phyloP scores from a whole-genome alignment of 2,329 filamentous ascomycete genomes.

The Trematosphaeria pertusa region DNA sequence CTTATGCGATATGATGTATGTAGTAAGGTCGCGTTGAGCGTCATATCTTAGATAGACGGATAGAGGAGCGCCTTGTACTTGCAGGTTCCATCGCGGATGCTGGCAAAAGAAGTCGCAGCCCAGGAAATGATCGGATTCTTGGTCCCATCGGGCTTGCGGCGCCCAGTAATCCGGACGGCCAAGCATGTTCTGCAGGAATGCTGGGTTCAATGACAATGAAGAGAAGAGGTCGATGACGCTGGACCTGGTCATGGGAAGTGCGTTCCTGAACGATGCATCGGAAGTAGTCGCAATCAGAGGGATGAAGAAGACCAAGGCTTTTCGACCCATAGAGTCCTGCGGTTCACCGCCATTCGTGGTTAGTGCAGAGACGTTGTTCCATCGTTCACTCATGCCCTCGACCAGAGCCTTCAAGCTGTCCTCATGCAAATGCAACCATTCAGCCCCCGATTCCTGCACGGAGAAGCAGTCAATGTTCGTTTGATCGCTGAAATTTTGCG shows the following conservation, averaged over 20 bases:
- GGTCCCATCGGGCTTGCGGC: conserved; percentile 14
- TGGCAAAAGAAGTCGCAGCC: conserved; percentile 26
- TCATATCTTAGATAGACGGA: conserved; percentile 24
- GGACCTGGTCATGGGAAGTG: conserved; percentile 3
- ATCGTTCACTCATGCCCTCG: too few relatives aligned
- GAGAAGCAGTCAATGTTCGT: too few relatives aligned
- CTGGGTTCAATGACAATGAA: conserved; percentile 10
- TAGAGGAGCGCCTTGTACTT: conserved; percentile 21
- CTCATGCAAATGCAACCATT: too few relatives aligned
- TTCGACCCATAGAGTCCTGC: too few relatives aligned
- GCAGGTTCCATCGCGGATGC: conserved; percentile 23
- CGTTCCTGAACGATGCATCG: too few relatives aligned
- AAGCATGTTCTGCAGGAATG: conserved; percentile 15
- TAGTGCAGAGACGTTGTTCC: too few relatives aligned
- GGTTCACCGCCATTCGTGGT: too few relatives aligned
- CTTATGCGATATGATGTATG: conserved; percentile 19
- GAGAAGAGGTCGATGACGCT: conserved; percentile 14
- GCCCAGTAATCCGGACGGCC: conserved; percentile 22
- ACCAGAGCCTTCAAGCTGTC: not conserved
- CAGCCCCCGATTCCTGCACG: too few relatives aligned
- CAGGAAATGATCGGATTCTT: conserved; percentile 10
- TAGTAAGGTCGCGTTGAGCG: conserved; percentile 16
- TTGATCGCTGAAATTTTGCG: too few relatives aligned
- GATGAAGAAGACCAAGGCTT: too few relatives aligned
- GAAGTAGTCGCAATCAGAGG: too few relatives aligned